Percentiles rank a stretch among this genome's conserved stretches.
Conservation (phyloP, 2,329 filamentous ascomycete species). For the Phyllosticta citriasiana region DNA sequence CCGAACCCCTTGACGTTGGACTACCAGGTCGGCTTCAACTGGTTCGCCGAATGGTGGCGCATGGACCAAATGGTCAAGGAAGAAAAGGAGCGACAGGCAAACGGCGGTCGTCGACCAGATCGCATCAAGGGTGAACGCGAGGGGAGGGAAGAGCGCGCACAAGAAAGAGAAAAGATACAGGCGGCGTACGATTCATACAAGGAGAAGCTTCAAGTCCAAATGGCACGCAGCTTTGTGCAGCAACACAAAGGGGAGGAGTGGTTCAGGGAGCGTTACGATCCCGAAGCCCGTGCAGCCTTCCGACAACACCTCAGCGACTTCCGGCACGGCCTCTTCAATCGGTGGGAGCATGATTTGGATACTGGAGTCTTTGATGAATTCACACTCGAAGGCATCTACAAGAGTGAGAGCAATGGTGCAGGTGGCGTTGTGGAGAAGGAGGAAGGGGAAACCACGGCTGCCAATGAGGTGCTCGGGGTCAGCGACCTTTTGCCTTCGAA, state of each 20-base stretch:
- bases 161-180: constrained; percentile 70
- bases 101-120: constrained; percentile 50
- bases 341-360: constrained; percentile 84
- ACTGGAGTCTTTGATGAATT: constrained; percentile 86
- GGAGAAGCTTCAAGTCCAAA: constrained; percentile 54
- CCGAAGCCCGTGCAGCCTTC: constrained; percentile 68
- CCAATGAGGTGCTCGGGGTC: constrained; percentile 86
- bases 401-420: constrained; percentile 79
- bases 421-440: constrained; percentile 86
- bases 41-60: constrained; percentile 80
- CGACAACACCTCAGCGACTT: constrained; percentile 68
- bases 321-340: constrained; percentile 65
- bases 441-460: constrained; percentile 84
- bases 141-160: constrained; percentile 62
- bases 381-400: constrained; percentile 85
- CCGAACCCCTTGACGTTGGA: constrained; percentile 62
- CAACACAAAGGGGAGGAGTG: constrained; percentile 94
- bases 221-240: constrained; percentile 82
- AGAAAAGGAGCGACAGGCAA: constrained; percentile 61
- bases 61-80: constrained; percentile 74
- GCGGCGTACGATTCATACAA: constrained; percentile 57
- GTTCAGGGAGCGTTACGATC: constrained; percentile 92
- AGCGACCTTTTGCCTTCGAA: constrained; percentile 78
- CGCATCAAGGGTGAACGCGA: constrained; percentile 55
- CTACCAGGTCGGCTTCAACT: constrained; percentile 77